Percentiles rank a stretch among this genome's conserved stretches.
phyloP scores from a whole-genome alignment of 306 rosid genomes.

The Cajanus cajan region DNA sequence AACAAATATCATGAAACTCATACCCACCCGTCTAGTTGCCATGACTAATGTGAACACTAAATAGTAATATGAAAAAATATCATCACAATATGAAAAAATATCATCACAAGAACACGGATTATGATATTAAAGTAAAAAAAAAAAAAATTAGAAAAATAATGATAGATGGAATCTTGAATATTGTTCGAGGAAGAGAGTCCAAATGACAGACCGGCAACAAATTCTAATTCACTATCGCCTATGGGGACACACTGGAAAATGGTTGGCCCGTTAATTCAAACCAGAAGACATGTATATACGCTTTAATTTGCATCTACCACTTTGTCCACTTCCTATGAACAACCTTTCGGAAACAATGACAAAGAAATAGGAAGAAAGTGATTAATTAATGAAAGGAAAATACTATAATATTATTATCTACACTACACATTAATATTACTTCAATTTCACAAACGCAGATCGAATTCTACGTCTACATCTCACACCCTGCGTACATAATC shows the following conservation, averaged over 20 bases:
- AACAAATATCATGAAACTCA: too few species aligned
- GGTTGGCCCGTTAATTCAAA: constrained; percentile 6
- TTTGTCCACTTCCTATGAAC: neutral
- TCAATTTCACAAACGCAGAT: neutral
- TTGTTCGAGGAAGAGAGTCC: neutral
- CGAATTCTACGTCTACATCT: neutral
- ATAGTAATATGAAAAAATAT: too few species aligned
- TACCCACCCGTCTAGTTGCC: too few species aligned
- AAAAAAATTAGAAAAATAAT: neutral
- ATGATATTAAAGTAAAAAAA: neutral
- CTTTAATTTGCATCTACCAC: constrained; percentile 8
- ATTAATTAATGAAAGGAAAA: neutral
- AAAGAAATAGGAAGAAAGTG: neutral
- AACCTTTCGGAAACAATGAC: neutral
- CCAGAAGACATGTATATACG: neutral
- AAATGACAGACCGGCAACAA: neutral
- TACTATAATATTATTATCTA: neutral
- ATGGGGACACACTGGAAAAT: neutral
- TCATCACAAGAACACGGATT: neutral
- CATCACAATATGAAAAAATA: too few species aligned
- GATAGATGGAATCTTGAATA: neutral
- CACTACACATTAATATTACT: neutral
- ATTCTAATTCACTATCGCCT: neutral
- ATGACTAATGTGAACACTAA: too few species aligned
- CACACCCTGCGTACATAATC: neutral